phyloP scores from a whole-genome alignment of 73 alveolate genomes.

The Tetrahymena malaccensis region DNA sequence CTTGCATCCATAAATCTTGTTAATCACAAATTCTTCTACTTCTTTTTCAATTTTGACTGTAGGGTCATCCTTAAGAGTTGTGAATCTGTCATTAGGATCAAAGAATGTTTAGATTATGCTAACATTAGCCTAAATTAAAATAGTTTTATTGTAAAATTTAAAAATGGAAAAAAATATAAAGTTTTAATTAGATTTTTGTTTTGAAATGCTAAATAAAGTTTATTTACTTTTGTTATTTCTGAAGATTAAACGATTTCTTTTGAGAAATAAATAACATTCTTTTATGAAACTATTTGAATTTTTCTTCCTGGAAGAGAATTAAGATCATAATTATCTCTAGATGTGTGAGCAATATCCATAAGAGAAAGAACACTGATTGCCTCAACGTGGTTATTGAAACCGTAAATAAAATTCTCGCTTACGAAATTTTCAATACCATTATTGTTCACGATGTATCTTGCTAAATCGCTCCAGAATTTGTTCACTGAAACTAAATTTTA shows the following conservation, averaged over 20 bases:
- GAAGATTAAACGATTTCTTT: neutral
- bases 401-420: constrained; percentile 52
- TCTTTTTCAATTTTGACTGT: constrained; percentile 28
- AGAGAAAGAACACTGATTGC: neutral
- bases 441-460: constrained; percentile 38
- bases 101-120: neutral
- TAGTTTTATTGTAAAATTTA: too few species aligned
- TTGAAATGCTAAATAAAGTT: neutral
- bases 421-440: constrained; percentile 42
- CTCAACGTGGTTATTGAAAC: constrained; percentile 39
- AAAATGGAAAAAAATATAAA: neutral
- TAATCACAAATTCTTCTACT: constrained; percentile 62
- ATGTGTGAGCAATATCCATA: neutral
- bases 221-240: neutral
- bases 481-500: neutral
- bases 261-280: neutral
- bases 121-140: neutral
- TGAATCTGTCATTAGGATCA: neutral
- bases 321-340: neutral
- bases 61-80: constrained; percentile 5
- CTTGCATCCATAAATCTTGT: constrained; percentile 66
- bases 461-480: constrained; percentile 71
- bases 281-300: neutral
- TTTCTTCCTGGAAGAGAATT: neutral
- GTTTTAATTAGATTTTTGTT: neutral